Conservation (phyloP, 2,329 filamentous ascomycete genomes). For the Metarhizium humberi region DNA sequence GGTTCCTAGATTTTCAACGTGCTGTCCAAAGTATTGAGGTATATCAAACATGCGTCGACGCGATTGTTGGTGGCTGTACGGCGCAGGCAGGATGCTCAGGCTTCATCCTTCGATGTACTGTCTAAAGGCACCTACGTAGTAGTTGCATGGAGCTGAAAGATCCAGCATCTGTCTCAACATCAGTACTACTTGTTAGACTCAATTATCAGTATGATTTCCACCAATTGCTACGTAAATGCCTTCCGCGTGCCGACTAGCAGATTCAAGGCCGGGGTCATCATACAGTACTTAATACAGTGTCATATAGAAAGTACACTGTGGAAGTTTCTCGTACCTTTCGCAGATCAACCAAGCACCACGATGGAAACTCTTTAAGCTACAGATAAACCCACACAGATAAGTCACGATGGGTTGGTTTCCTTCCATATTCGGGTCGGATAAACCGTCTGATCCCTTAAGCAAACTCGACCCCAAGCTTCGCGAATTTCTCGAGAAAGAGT, state of each 20-base stretch:
- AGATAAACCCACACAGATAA: background rate
- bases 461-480: constrained; percentile 76
- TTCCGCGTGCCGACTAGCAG: no score
- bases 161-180: background rate
- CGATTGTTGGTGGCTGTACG: background rate
- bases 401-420: constrained; percentile 48
- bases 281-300: background rate
- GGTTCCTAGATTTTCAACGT: background rate
- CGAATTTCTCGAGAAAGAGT: constrained; percentile 77
- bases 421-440: constrained; percentile 40
- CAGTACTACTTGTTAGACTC: no score
- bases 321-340: background rate
- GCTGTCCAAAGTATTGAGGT: background rate
- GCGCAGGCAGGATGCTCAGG: background rate
- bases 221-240: no score
- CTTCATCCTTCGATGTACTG: background rate
- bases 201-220: no score
- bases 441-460: constrained; percentile 48
- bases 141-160: no score
- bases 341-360: background rate
- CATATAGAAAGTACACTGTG: no score
- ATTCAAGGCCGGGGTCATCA: no score
- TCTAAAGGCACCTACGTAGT: background rate
- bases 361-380: background rate
- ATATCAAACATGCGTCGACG: background rate